Base-by-base conservation (phyloP, 148 eudicot species). In the Camellia lanceoleosa region DNA sequence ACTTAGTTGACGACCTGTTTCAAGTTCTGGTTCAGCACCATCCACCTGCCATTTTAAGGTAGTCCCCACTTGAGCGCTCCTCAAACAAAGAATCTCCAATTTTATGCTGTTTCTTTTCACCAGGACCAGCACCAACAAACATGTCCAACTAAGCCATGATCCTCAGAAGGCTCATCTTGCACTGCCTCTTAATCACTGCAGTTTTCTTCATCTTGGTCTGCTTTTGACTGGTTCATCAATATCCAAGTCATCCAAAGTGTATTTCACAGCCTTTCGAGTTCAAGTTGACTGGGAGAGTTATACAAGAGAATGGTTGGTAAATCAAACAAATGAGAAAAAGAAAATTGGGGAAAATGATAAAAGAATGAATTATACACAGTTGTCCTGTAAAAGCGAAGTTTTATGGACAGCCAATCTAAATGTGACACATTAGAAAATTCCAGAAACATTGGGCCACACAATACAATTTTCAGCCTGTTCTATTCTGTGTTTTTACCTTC, bases 251-350 rank as follows among this genome's bases (percentile, higher is more conserved):
- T 79, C 79, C 78, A 80, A 86, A 72, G 79, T 78, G 81, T 93
- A 93, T 58, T 83, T 92, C 64, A 91, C 89, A 52, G 86, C 79
- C 90, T 87, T 93, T 68, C 92, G 89, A 80, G 80, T 47, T 42
- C 99, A 89, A 73, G 75, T 83, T 66, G 98, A 96, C 98, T 93
- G 90, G 68, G 78, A 85, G 73, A 19, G 23, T 56, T 67, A 81
- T 13, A 60, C 68, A n/a, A 70, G 30, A 70, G 7, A 18, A 68
- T 20, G 13, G 30, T 13, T 23, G 0, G 46, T 67, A 1, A 59
- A 54, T 66, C 12, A 74, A 63, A 68, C 1, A 65, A 4, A 64
- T 19, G n/a, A 16, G 19, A 55, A 52, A 52, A 81, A 5, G 42
- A 14, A 20, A 55, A 18, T 49, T 14, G 3, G n/a, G 54, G 42